These are phyloP conservation scores for Paratrimastix pyriformis DNA, from an alignment of 78 protist genomes.

Conservation along the genomic window DNA sequence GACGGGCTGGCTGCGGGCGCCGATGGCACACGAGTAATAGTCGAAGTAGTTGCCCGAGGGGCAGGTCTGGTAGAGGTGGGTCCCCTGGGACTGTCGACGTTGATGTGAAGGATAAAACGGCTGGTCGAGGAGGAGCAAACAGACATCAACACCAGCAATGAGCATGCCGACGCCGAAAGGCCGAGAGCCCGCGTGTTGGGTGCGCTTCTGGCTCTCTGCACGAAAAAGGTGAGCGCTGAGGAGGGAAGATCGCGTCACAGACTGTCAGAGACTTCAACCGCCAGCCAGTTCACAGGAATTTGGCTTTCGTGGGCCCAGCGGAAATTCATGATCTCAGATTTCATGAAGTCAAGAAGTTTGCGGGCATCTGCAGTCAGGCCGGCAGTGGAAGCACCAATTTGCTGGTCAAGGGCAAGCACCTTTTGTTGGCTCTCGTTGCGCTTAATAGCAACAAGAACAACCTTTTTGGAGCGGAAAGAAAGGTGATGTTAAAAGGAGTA, in stretches of 20 bases:
- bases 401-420: neutral
- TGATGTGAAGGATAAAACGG: neutral
- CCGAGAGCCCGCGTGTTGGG: slow-evolving; percentile 12
- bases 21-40: slow-evolving; percentile 9
- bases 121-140: neutral
- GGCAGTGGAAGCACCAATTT: neutral
- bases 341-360: neutral
- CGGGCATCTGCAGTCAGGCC: slow-evolving; percentile 41
- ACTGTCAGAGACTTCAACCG: neutral
- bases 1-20: neutral
- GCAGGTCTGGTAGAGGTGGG: slow-evolving; percentile 14
- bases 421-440: slow-evolving; percentile 5
- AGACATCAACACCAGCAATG: slow-evolving; percentile 19
- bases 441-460: slow-evolving; percentile 16
- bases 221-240: neutral
- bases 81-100: neutral
- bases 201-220: slow-evolving; percentile 20
- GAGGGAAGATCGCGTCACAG: neutral
- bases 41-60: slow-evolving; percentile 3
- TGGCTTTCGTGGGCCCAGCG: slow-evolving; percentile 4
- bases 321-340: neutral
- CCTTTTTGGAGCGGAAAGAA: neutral
- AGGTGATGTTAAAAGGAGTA: neutral
- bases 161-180: slow-evolving; percentile 39
- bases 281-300: slow-evolving; percentile 10